Evolutionary conservation across 192 early-diverging fungal genomes (phyloP), one percentile per base, ranked within the genome.

Genomic region (Rhizophagus clarus): DNA sequence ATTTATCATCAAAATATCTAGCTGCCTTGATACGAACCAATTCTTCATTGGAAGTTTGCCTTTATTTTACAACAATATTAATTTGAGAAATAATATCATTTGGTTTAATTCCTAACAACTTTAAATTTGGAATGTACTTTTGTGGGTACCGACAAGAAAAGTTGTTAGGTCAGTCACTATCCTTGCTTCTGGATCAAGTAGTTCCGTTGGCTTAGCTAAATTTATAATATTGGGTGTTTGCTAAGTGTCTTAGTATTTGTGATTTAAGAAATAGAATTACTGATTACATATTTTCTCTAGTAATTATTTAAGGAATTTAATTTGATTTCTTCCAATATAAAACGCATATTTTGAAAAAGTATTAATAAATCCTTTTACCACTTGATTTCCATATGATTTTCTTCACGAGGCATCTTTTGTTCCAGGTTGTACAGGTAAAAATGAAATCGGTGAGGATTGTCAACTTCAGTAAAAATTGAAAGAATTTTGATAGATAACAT

Each of bases 391-490:
- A 15, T 67, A 67, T 14, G 26, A 15, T 2, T 28, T 24, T 67
- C 64, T 17, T 31, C 12, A 4, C 8, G 22, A 17, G 64, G 64
- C 31, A 31, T 9, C 1, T 14, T 29, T 67, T 29, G 9, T 31
- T 29, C 14, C 31, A 31, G 26, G 64, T 31, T 17, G 15, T 56
- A 56, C 22, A 22, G 51, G 64, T 31, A 56, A 56, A 6, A 56
- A 56, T 56, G 51, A 5, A 20, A 56, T 67, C 7, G 64, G 4
- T 6, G 14, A 31, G 14, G 11, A 67, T 32, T 4, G 31, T 31
- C 64, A 67, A 67, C 64, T 20, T 67, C 64, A 7, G 3, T 67
- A 67, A 67, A 67, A 67, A 67, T 67, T 32, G 64, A 29, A 31
- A 67, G 31, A 29, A 20, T 2, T 31, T 67, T 67, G 15, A n/a